phyloP scores from a whole-genome alignment of 2,329 filamentous ascomycete genomes.

The Neonectria neomacrospora region DNA sequence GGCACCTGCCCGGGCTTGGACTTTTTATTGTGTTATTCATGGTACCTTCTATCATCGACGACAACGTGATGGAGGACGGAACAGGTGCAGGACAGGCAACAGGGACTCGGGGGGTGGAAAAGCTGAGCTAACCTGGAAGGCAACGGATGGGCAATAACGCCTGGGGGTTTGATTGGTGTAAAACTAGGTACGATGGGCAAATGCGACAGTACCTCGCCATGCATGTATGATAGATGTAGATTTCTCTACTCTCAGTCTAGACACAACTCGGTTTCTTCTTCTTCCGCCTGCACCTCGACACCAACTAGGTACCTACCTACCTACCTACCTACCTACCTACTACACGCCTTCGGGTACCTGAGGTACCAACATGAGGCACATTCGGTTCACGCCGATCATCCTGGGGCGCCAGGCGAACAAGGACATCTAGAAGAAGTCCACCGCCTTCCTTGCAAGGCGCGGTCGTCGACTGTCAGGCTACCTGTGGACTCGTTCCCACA shows the following conservation, averaged over 20 bases:
- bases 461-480: slow-evolving; percentile 12
- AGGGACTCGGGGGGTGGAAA: neutral
- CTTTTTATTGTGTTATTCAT: neutral
- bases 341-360: neutral
- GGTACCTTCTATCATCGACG: neutral
- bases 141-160: slow-evolving; percentile 7
- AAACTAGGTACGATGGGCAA: slow-evolving; percentile 6
- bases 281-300: neutral
- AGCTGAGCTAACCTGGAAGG: slow-evolving; percentile 8
- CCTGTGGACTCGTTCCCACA: slow-evolving; percentile 12
- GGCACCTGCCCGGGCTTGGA: neutral
- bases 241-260: slow-evolving; percentile 37
- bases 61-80: neutral
- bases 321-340: no score
- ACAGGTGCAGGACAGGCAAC: neutral
- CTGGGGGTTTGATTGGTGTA: slow-evolving; percentile 20
- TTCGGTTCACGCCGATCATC: neutral
- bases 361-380: neutral
- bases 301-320: no score
- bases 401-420: neutral
- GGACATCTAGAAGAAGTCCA: neutral
- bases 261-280: slow-evolving; percentile 18
- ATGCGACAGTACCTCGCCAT: neutral
- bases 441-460: neutral
- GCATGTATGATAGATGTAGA: slow-evolving; percentile 29